Base-by-base conservation (phyloP, 192 early-diverging fungal genomes). In the Backusella circina region DNA sequence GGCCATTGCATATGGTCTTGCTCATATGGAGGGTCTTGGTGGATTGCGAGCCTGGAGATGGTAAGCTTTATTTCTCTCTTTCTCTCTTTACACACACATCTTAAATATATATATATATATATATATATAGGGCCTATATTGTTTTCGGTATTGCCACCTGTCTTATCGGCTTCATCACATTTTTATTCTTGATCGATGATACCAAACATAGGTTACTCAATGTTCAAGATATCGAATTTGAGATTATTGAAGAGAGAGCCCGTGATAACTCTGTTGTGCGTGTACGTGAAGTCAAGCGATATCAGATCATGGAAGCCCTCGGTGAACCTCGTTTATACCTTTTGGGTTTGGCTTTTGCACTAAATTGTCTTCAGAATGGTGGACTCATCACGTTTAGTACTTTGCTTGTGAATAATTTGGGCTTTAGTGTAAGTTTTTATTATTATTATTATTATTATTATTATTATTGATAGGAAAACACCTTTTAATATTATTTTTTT, bases 1-100 rank as follows among this genome's bases (percentile, higher is more conserved):
- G 30, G 39, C 54, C 3, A 37, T 73, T 12, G 67, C 61, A 5
- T 71, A 70, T 66, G 78, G 69, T 31, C 64, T 79, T 10, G 28
- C 41, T 16, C 35, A 65, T 23, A 75, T 79, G 72, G 68, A 70
- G 9, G 57, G 57, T 21, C 23, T 71, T 5, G 51, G 21, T 31
- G 69, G 64, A 12, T 30, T 36, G 12, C 73, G 70, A n/a, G 73
- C 78, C n/a, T 79, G 78, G 78, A 37, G 74, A 75, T 79, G 78
- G 78, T 76, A 76, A 71, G 9, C 31, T 33, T 4, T 15, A 37
- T 37, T 37, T 37, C 1, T 26, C 18, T 35, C 0, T 32, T 5
- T 33, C 32, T 26, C 28, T 0, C n/a, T 0, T 37, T 13, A 16
- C 12, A 50, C 6, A n/a, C n/a, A n/a, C n/a, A n/a, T n/a, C n/a